These are phyloP conservation scores for Colletotrichum somersetense DNA, from an alignment of 2,329 filamentous ascomycete genomes.

Conservation along the genomic window DNA sequence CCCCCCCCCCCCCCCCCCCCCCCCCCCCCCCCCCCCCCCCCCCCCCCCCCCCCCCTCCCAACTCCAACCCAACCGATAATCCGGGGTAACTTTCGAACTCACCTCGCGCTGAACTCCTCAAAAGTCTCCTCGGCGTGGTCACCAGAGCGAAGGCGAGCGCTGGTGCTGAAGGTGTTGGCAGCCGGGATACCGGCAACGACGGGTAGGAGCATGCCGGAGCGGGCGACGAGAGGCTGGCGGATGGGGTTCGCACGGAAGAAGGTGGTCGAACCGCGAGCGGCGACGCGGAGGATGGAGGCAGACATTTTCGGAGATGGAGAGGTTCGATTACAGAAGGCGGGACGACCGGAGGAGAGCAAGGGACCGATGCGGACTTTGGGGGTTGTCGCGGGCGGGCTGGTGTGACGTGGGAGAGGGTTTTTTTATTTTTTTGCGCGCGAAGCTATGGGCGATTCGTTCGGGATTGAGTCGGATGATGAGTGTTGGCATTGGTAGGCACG, in stretches of 20 bases:
- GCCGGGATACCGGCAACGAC: slow-evolving; percentile 60
- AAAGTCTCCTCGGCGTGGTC: slow-evolving; percentile 95
- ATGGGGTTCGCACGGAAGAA: slow-evolving; percentile 74
- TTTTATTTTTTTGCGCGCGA: slow-evolving; percentile 32
- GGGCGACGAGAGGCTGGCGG: slow-evolving; percentile 68
- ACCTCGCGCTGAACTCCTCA: slow-evolving; percentile 99
- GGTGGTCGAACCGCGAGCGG: slow-evolving; percentile 74
- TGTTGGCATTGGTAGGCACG: slow-evolving; percentile 39
- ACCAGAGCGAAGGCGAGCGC: slow-evolving; percentile 63
- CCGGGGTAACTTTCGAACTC: slow-evolving; percentile 54
- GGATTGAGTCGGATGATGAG: slow-evolving; percentile 49
- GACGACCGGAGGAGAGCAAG: slow-evolving; percentile 40
- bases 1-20: not conserved
- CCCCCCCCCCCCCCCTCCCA: not conserved
- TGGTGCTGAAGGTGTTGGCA: slow-evolving; percentile 73
- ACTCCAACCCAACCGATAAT: not conserved
- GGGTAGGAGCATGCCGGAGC: slow-evolving; percentile 64
- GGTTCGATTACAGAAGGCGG: slow-evolving; percentile 29
- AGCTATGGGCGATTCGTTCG: slow-evolving; percentile 41
- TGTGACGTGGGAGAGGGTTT: slow-evolving; percentile 39
- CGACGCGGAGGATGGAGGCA: slow-evolving; percentile 78
- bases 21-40: not conserved
- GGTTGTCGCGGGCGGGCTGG: slow-evolving; percentile 21
- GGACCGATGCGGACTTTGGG: slow-evolving; percentile 29
- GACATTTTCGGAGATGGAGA: slow-evolving; percentile 62